Evolutionary conservation across 768 basidiomycete species (phyloP).

Genomic region (Termitomyces sp.): DNA sequence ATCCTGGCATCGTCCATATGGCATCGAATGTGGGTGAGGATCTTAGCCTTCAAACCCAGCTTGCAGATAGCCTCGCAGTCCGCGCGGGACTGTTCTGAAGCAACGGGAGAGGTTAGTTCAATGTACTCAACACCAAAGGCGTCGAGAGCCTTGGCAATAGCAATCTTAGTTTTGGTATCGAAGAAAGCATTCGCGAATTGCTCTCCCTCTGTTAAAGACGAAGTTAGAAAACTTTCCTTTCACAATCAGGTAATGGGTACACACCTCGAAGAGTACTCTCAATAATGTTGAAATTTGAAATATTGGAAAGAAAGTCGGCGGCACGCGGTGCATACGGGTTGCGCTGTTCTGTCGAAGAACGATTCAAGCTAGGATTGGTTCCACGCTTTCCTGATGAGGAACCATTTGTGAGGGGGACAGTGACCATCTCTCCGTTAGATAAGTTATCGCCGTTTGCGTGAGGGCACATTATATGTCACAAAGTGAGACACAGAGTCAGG

Average conservation of each 20-base stretch:
- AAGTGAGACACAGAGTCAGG: not conserved
- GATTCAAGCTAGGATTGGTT: slow-evolving; percentile 27
- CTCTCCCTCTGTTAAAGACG: slow-evolving; percentile 74
- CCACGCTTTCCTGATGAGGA: slow-evolving; percentile 41
- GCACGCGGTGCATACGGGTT: slow-evolving; percentile 92
- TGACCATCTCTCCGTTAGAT: slow-evolving; percentile 62
- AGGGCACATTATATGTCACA: slow-evolving; percentile 52
- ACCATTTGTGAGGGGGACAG: slow-evolving; percentile 49
- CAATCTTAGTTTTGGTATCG: slow-evolving; percentile 99
- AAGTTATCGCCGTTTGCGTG: slow-evolving; percentile 47
- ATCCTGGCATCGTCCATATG: slow-evolving; percentile 99
- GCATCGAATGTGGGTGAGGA: slow-evolving; percentile 97
- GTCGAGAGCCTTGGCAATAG: slow-evolving; percentile 96
- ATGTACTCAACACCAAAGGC: slow-evolving; percentile 99
- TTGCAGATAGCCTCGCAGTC: slow-evolving; percentile 99
- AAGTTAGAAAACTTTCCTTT: not conserved
- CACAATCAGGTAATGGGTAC: slow-evolving; percentile 17
- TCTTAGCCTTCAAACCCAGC: slow-evolving; percentile 93
- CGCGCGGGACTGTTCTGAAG: slow-evolving; percentile 88
- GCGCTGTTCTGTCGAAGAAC: slow-evolving; percentile 38
- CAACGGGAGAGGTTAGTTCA: slow-evolving; percentile 96
- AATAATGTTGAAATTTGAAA: slow-evolving; percentile 94
- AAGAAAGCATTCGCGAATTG: slow-evolving; percentile 99
- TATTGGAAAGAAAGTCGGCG: slow-evolving; percentile 87
- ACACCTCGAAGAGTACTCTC: slow-evolving; percentile 92